A percentile compares a stretch with the other conserved stretches of the same genome.
Evolutionary conservation across 306 rosid species (phyloP).

Genomic region (Cotoneaster glaucophyllus): DNA sequence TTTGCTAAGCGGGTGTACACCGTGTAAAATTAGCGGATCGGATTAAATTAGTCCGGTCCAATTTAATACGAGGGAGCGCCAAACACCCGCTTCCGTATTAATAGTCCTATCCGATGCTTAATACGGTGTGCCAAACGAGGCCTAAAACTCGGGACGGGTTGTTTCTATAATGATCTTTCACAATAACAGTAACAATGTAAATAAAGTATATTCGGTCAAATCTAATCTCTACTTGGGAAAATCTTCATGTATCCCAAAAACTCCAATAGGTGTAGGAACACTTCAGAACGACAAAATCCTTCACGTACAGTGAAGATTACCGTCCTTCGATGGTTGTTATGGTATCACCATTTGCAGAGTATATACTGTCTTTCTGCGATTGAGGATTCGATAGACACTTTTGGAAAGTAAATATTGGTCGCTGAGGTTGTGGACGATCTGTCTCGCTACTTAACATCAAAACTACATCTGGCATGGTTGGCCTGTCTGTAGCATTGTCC

Average conservation of each 20-base stretch:
- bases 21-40: no score
- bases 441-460: slow-evolving; percentile 14
- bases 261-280: not conserved
- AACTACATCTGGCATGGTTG: slow-evolving; percentile 17
- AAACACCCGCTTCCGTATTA: no score
- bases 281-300: not conserved
- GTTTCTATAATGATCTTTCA: no score
- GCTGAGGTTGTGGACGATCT: not conserved
- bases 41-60: no score
- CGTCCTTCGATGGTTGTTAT: not conserved
- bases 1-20: no score
- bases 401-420: slow-evolving; percentile 12
- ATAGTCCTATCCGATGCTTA: no score
- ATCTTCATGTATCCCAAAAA: not conserved
- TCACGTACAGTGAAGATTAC: not conserved
- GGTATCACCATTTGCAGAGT: not conserved
- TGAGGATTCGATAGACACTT: not conserved
- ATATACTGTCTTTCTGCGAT: not conserved
- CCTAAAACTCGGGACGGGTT: no score
- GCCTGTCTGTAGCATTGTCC: slow-evolving; percentile 18
- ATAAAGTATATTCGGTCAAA: no score
- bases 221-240: not conserved
- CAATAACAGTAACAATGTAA: not conserved
- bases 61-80: no score
- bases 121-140: no score